Percentiles rank a stretch among this genome's conserved stretches.
These are phyloP conservation scores for Rosa lucieae DNA, from an alignment of 306 rosid genomes.

Conservation along the genomic window DNA sequence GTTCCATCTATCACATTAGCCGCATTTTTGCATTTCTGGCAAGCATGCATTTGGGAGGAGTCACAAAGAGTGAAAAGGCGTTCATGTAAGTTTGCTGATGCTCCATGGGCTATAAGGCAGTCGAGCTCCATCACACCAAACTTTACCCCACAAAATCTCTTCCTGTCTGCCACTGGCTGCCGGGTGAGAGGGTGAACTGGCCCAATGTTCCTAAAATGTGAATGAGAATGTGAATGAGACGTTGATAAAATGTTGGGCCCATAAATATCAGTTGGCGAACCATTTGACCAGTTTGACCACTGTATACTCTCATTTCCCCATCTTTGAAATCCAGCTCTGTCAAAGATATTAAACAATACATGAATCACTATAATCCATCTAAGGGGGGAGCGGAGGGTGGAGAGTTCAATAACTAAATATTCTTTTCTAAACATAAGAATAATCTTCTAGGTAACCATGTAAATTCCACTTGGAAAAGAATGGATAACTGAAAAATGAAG, in stretches of 20 bases:
- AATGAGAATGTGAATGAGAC: slow-evolving; percentile 66
- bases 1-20: slow-evolving; percentile 62
- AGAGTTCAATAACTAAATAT: background rate
- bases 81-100: slow-evolving; percentile 87
- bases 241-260: slow-evolving; percentile 97
- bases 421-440: no score
- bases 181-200: slow-evolving; percentile 94
- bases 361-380: slow-evolving; percentile 7
- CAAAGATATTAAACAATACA: slow-evolving; percentile 18
- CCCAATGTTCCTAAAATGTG: slow-evolving; percentile 62
- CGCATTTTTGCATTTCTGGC: slow-evolving; percentile 66
- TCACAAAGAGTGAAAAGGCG: slow-evolving; percentile 90
- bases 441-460: no score
- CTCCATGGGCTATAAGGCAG: slow-evolving; percentile 95
- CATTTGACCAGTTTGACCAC: slow-evolving; percentile 89
- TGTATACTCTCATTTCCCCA: slow-evolving; percentile 88
- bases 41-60: slow-evolving; percentile 76
- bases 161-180: slow-evolving; percentile 82
- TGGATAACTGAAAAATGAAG: no score
- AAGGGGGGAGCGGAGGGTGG: background rate
- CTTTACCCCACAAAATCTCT: slow-evolving; percentile 72
- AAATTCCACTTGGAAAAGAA: no score
- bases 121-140: slow-evolving; percentile 98
- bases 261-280: slow-evolving; percentile 77
- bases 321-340: slow-evolving; percentile 83